Conservation (phyloP, 345 rosid genomes). For the Draba incana region DNA sequence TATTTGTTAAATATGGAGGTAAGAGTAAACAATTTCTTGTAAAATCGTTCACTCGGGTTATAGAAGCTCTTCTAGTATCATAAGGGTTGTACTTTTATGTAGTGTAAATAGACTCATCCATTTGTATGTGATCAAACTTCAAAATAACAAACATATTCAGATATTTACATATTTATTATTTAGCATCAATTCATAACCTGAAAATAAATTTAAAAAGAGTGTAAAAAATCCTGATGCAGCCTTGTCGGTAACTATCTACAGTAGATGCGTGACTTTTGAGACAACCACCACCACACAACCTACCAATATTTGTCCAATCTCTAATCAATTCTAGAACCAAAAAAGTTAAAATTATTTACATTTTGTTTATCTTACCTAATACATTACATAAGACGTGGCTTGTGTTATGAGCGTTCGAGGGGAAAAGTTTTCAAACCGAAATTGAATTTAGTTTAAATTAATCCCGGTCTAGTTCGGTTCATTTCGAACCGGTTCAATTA, state of each 20-base stretch:
- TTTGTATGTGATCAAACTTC: too few relatives aligned
- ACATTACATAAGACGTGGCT: conserved; percentile 4
- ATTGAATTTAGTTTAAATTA: neutral
- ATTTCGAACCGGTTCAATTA: neutral
- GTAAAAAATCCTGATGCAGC: neutral
- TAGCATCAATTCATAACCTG: neutral
- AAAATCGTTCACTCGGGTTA: neutral
- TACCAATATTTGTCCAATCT: conserved; percentile 12
- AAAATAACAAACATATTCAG: too few relatives aligned
- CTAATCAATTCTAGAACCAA: neutral
- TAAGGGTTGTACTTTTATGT: too few relatives aligned
- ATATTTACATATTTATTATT: neutral
- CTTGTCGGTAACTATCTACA: neutral
- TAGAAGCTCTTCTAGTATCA: too few relatives aligned
- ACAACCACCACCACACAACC: neutral
- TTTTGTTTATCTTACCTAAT: conserved; percentile 5
- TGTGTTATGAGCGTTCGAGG: neutral
- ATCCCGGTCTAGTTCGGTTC: conserved; percentile 29
- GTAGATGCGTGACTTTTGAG: neutral
- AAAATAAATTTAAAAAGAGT: neutral
- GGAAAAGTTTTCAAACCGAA: neutral
- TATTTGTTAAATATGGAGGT: neutral
- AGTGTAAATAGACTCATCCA: too few relatives aligned
- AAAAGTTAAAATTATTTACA: neutral
- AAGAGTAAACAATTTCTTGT: neutral